Base-by-base conservation (phyloP, 305 asterid genomes). In the Solanum aculeatissimum region DNA sequence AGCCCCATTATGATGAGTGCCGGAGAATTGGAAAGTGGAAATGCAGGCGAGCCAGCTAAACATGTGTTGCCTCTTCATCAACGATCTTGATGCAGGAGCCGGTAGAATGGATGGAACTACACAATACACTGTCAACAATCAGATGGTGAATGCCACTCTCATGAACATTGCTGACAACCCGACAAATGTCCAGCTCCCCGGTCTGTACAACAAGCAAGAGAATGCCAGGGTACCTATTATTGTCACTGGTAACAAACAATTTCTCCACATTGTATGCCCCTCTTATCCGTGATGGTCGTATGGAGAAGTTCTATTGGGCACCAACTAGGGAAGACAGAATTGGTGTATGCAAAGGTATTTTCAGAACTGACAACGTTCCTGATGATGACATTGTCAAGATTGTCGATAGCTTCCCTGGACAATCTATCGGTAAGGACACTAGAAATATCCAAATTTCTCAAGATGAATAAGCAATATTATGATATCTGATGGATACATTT, bases 1-100 rank as follows among this genome's bases (percentile, higher is more conserved):
- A 94, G 95, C 92, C 98, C 97, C 1, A 91, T 95, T 66, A 89
- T 89, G 95, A 95, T 95, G 98, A 95, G 98, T 85, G 98, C 96
- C 13, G 98, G 98, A 93, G 98, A 95, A 88, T 74, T 95, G 80
- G 98, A 95, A 81, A 93, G 97, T 79, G 97, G 97, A 19, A 95
- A 92, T 42, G 98, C 98, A 0, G 97, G 97, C 42, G 97, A 93
- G 92, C 98, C 98, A 1, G 97, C 97, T 0, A 95, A 95, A 93
- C 71, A 92, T 95, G 97, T 94, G 98, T 57, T 87, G 84, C 29
- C 95, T 94, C 68, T 94, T 94, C 93, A 95, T 95, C 93, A 95
- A 95, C 80, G 98, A 95, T 89, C 98, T 94, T 0, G 98, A 95
- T 51, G 98, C 97, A 3, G 98, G 98, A 13, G 98, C 98, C 1